phyloP scores from a whole-genome alignment of 78 protist species.

The Dictyostelium brefeldianum region DNA sequence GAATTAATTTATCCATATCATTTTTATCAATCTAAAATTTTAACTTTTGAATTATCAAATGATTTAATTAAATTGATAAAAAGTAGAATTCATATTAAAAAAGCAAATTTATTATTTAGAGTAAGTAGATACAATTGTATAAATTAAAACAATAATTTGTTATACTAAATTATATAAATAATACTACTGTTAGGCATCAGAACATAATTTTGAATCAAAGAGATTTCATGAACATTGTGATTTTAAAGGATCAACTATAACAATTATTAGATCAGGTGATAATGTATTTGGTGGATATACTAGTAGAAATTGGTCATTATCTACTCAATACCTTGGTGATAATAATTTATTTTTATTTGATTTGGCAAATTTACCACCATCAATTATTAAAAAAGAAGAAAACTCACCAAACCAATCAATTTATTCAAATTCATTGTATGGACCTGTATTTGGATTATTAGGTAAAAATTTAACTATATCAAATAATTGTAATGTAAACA shows the following conservation, averaged over 20 bases:
- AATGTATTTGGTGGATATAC: constrained; percentile 40
- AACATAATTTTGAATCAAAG: constrained; percentile 5
- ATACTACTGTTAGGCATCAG: background rate
- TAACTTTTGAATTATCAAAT: background rate
- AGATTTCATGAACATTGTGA: constrained; percentile 30
- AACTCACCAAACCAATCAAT: background rate
- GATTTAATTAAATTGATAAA: constrained; percentile 16
- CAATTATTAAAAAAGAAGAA: background rate
- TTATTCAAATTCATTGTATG: background rate
- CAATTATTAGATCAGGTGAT: constrained; percentile 14
- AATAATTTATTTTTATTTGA: constrained; percentile 25
- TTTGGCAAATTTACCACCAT: constrained; percentile 21
- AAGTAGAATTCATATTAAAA: background rate
- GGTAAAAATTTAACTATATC: constrained; percentile 11
- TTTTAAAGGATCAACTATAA: constrained; percentile 16
- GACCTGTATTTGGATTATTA: constrained; percentile 3
- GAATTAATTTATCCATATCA: constrained; percentile 1
- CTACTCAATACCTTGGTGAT: background rate
- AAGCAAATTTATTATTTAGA: background rate
- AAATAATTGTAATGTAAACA: constrained; percentile 14
- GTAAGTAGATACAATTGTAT: too few relatives aligned
- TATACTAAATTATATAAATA: background rate
- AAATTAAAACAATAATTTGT: background rate
- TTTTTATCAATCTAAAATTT: constrained; percentile 9
- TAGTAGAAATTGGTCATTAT: background rate